Evolutionary conservation across 768 basidiomycete species (phyloP), one percentile per base, ranked within the genome.

Genomic region (Agrocybe pediades): DNA sequence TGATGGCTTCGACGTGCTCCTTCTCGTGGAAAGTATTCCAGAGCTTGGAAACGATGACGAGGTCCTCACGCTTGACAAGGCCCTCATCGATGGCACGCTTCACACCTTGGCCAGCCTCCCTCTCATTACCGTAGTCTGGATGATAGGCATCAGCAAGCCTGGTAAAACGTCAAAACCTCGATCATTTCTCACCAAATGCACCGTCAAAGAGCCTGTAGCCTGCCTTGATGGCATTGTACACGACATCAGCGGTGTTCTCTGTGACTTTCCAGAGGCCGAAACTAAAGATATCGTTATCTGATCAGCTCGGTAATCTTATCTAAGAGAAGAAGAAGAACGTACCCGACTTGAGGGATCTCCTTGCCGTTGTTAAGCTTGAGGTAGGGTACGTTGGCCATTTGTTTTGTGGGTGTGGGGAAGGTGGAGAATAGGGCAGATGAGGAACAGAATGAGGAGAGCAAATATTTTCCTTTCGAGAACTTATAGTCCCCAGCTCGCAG

Each of bases 21-120:
- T 78, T 81, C 42, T 86, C 84, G 65, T 96, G 92, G 77, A 87
- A 91, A 5, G 90, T 91, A 71, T 94, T 95, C 93, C 92, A 95
- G 29, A 94, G 75, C 83, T 95, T 95, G 59, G 90, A 90, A 46
- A 90, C 92, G 60, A 95, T 88, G 70, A 90, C 92, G 25, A 96
- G 74, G 11, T 96, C 93, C 69, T 93, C 90, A 29, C 94, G 82
- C 71, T 89, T 92, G 53, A 96, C 88, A 30, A 95, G 65, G 13
- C 93, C 92, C 6, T 92, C 90, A 36, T 74, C 67, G 59, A 95
- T 80, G n/a, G 92, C 92, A 13, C 85, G 83, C 48, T 76, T 79
- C 53, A 95, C 79, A 58, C 92, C 92, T 62, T 85, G 78, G 1
- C 90, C 92, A 4, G 88, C 87, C 68, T 93, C 85, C 63, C 86